Evolutionary conservation across 2,329 filamentous ascomycete species (phyloP).

Genomic region (Ilyonectria mors-panacis): DNA sequence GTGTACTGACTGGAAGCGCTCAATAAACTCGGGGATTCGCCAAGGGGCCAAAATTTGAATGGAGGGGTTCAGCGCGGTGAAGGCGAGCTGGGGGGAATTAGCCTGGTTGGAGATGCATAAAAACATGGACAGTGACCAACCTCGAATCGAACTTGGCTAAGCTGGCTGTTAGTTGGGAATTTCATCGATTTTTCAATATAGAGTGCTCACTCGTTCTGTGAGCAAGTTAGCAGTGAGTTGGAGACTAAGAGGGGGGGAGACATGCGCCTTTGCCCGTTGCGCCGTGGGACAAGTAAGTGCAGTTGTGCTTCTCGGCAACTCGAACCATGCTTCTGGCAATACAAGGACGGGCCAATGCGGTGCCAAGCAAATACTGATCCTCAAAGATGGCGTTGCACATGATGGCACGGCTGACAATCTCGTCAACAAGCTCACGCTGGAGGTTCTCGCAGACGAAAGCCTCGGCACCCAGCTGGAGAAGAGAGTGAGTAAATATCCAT

Average conservation of each 20-base stretch:
- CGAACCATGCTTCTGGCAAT: conserved; percentile 69
- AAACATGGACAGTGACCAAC: too few species aligned
- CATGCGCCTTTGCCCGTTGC: conserved; percentile 75
- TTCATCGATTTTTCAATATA: background rate
- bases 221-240: conserved; percentile 9
- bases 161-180: conserved; percentile 8
- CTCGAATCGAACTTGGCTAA: conserved; percentile 56
- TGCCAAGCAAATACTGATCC: conserved; percentile 65
- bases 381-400: conserved; percentile 71
- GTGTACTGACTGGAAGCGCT: conserved; percentile 69
- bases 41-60: conserved; percentile 69
- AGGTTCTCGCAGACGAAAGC: conserved; percentile 71
- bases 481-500: too few species aligned
- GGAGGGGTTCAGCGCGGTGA: conserved; percentile 61
- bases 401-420: conserved; percentile 74
- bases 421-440: conserved; percentile 79
- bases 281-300: conserved; percentile 59
- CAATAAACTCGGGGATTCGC: conserved; percentile 78
- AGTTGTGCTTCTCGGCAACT: conserved; percentile 55
- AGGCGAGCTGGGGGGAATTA: conserved; percentile 74
- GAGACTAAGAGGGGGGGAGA: background rate
- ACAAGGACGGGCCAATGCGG: conserved; percentile 74
- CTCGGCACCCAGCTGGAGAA: too few species aligned
- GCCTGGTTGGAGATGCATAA: conserved; percentile 2
- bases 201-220: conserved; percentile 48